Evolutionary conservation across 208 protist genomes (phyloP).

Genomic region (Willaertia magna): DNA sequence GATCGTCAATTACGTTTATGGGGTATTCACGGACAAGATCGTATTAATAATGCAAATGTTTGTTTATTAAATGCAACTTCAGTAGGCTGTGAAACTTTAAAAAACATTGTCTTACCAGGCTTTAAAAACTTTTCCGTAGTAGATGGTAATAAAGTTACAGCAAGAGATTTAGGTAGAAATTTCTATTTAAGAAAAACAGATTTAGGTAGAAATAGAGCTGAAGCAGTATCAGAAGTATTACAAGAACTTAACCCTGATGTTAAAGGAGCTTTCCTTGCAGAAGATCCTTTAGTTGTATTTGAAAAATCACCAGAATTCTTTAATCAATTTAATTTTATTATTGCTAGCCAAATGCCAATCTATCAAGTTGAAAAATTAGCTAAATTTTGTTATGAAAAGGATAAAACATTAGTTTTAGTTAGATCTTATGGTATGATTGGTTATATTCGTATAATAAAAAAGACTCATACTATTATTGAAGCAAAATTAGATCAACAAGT

Average conservation of each 20-base stretch:
- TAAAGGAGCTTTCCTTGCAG: background rate
- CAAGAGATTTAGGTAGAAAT: background rate
- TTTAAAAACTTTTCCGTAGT: background rate
- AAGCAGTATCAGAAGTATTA: background rate
- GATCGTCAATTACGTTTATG: conserved; percentile 10
- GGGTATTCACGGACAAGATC: background rate
- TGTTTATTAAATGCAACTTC: background rate
- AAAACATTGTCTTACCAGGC: conserved; percentile 9
- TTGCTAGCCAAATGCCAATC: background rate
- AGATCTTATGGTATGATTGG: conserved; percentile 9
- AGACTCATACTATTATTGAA: background rate
- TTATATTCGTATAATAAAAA: background rate
- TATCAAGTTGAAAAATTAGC: background rate
- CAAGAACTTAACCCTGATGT: conserved; percentile 1
- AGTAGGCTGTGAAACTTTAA: background rate
- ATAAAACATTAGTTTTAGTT: background rate
- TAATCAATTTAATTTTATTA: background rate
- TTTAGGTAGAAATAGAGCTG: background rate
- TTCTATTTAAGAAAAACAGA: background rate
- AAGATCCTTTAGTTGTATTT: background rate
- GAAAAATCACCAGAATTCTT: background rate
- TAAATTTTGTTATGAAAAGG: background rate
- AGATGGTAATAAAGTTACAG: background rate
- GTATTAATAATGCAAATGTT: background rate
- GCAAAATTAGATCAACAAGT: background rate